Conservation (phyloP, 2,329 filamentous ascomycete genomes). For the Fusarium bactridioides region DNA sequence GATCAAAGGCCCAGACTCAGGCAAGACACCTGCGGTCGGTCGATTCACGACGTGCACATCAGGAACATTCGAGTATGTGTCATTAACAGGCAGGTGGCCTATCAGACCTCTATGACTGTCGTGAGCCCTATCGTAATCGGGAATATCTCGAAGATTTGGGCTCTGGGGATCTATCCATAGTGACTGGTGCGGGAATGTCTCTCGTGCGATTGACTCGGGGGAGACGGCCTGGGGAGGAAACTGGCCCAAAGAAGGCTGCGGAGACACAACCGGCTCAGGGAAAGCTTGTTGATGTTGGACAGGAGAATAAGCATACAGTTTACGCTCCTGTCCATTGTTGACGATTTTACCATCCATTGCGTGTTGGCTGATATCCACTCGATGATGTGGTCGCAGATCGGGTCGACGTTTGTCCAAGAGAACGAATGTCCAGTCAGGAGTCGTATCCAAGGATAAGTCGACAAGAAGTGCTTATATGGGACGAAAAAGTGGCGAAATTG, state of each 20-base stretch:
- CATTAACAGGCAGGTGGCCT: neutral
- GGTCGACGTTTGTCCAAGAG: neutral
- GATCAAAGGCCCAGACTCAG: neutral
- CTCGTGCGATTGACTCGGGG: neutral
- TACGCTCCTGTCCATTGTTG: neutral
- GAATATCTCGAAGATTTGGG: slow-evolving; percentile 10
- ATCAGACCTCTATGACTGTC: slow-evolving; percentile 8
- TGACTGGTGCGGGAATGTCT: neutral
- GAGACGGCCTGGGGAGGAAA: neutral
- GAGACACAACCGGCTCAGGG: neutral
- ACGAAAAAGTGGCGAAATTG: neutral
- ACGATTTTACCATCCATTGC: slow-evolving; percentile 9
- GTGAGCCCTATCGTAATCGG: slow-evolving; percentile 1
- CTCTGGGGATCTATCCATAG: slow-evolving; percentile 22
- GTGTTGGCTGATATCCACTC: neutral
- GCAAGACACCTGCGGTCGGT: neutral
- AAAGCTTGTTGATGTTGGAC: neutral
- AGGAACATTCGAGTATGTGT: neutral
- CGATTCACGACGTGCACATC: neutral
- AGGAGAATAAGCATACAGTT: neutral
- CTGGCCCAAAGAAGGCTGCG: neutral
- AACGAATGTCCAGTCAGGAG: neutral
- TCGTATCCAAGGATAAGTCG: neutral
- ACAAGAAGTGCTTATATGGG: neutral
- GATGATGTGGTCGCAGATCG: neutral